Conservation (phyloP, 1,139 yeast species). For the Diutina scorzettiae region DNA sequence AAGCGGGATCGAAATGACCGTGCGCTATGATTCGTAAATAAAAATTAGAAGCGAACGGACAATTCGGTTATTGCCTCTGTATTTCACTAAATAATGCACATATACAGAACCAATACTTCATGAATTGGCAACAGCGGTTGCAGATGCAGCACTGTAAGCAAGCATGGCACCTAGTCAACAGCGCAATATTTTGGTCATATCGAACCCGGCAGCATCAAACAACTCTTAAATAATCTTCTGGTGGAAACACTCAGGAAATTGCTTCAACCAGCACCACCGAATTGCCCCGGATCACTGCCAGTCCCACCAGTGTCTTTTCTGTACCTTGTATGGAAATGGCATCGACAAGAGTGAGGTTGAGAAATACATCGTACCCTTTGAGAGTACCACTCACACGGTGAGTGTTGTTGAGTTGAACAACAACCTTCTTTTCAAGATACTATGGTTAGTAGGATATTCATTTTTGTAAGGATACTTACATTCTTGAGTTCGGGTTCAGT, state of each 20-base stretch:
- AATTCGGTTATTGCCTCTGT: too few relatives aligned
- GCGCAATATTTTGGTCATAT: too few relatives aligned
- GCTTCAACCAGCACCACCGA: conserved; percentile 41
- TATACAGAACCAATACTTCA: too few relatives aligned
- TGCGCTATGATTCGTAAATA: conserved; percentile 13
- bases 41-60: not conserved
- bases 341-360: conserved; percentile 63
- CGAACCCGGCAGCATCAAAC: too few relatives aligned
- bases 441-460: conserved; percentile 19
- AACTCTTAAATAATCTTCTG: not conserved
- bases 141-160: not conserved
- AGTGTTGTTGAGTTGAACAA: conserved; percentile 62
- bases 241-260: not conserved
- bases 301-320: conserved; percentile 39
- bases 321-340: conserved; percentile 25
- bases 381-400: conserved; percentile 62
- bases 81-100: not conserved
- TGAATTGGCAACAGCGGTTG: not conserved
- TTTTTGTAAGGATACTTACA: not conserved
- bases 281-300: conserved; percentile 49
- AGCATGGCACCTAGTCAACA: not conserved
- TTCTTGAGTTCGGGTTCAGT: conserved; percentile 5
- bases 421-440: conserved; percentile 69
- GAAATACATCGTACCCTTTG: conserved; percentile 69
- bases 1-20: conserved; percentile 68